Evolutionary conservation across 2,329 filamentous ascomycete species (phyloP), one percentile per base, ranked within the genome.

Genomic region (Aspergillus terreus): DNA sequence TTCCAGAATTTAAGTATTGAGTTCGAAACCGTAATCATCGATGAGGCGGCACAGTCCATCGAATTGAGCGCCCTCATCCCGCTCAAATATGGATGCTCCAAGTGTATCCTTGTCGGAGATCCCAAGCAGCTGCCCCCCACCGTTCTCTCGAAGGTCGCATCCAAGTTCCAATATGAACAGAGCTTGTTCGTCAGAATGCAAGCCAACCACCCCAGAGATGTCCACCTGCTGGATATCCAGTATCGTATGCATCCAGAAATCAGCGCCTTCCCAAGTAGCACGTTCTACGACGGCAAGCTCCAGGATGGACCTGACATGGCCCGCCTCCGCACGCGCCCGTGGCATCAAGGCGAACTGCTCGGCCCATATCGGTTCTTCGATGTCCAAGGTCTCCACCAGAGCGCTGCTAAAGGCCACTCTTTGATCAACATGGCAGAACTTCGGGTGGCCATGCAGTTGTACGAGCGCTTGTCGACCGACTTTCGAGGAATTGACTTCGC

Each of bases 231-330:
- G n/a, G 92, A 97, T 66, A 94, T 88, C 50, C 94, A 99, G 67
- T 99, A 99, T 69, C 94, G 94, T 72, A 99, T 99, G 95, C 94
- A 99, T 73, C 94, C 95, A 0, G 90, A 94, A 60, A 99, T 99
- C 68, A 96, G 91, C 70, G 71, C 78, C 47, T 99, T 96, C 70
- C 94, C 95, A 1, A 96, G 91, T 69, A 77, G 81, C 60, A 87
- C 92, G 47, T 99, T 99, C 74, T 99, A 99, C 73, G 90, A 97
- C 66, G 85, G 89, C 25, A 83, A 85, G 57, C 82, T 99, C 10
- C 78, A 92, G 57, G 91, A 99, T 69, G 94, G 95, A 21, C 82
- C 81, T 54, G 82, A 88, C 58, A 97, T 97, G 92, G 84, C 81
- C 3, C 77, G 75, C 49, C 77, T 95, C 48, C 87, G 94, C 44